Base-by-base conservation (phyloP, 192 early-diverging fungal genomes). In the Dissophora globulifera region DNA sequence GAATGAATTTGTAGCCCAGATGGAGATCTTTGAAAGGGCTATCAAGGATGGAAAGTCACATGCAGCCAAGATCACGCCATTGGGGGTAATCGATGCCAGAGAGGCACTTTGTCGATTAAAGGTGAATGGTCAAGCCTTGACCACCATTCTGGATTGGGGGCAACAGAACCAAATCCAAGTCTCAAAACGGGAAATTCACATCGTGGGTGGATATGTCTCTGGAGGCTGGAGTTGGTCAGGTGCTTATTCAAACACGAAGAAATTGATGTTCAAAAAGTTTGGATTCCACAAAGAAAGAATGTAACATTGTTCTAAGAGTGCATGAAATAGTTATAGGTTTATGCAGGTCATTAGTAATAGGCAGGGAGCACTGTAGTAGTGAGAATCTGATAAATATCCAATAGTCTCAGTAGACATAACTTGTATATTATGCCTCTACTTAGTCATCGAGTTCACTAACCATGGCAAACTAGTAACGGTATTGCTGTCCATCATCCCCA, bases 101-200 rank as follows among this genome's bases (percentile, higher is more conserved):
- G 35, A 74, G 20, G 38, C 45, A 50, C 57, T 74, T 17, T 74
- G 56, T 42, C 19, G 49, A 25, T 45, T 74, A 31, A 9, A 50
- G 50, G 19, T 64, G 20, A 64, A 56, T 50, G 70, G 70, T 51
- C 23, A 64, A 41, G 58, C 70, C n/a, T 50, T 74, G 40, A 35
- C 47, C 31, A 64, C 31, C 19, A 31, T 74, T 13, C 49, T 64
- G 42, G 32, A 50, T 32, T 51, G 41, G 49, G 62, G 48, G 29
- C 16, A 64, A 74, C 23, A 45, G 20, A 47, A 63, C 51, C 66
- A 50, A 58, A 19, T 13, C 48, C 32, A 50, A 19, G 1, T 49
- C 32, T 25, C 35, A 33, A 23, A 50, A 35, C 48, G 46, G 46
- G 49, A 62, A 38, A 62, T 48, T 62, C 59, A 48, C 30, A 49